Base-by-base conservation (phyloP, 768 basidiomycete species). In the Podaxis sp. region DNA sequence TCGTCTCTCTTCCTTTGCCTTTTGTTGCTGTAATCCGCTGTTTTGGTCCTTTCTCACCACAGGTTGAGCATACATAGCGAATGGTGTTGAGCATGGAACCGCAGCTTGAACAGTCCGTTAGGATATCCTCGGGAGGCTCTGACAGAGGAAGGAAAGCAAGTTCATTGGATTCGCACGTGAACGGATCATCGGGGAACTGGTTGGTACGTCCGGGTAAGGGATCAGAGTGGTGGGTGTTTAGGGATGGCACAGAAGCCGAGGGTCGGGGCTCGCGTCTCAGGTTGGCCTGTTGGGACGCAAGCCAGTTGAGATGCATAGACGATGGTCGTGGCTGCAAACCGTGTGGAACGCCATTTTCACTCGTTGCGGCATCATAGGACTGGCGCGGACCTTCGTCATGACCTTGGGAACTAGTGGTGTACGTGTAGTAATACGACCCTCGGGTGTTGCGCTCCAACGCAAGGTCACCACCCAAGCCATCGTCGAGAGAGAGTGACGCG, bases 11-110 rank as follows among this genome's bases (percentile, higher is more conserved):
- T 53, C 77, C 80, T 73, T 85, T 89, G 36, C 83, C 84, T 65
- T 86, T 85, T 63, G 54, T 64, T 59, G 55, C 72, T 56, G 4
- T 56, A 19, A 56, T 47, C 46, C 33, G 37, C 15, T 50, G 55
- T 49, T 72, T 68, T 5, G 89, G 84, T 52, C 80, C 74, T 71
- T 88, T 92, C 74, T 92, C 90, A 8, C 93, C 94, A 68, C 95
- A 96, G 24, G 87, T 89, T 3, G 88, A 82, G 69, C 96, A 98
- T 13, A 96, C 88, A 72, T 98, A 97, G 51, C 93, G 87, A 71
- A 96, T 86, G n/a, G 85, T 82, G 56, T 93, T 89, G 19, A 98
- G 77, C 5, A 86, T 69, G 0, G 80, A 73, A 13, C 89, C 90
- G 67, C 96, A 98, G 51, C 85, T 84, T 0, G 93, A 94, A 73